A percentile compares a stretch with the other conserved stretches of the same genome.
phyloP scores from a whole-genome alignment of 2,329 filamentous ascomycete species.

The Monosporascus sp. region DNA sequence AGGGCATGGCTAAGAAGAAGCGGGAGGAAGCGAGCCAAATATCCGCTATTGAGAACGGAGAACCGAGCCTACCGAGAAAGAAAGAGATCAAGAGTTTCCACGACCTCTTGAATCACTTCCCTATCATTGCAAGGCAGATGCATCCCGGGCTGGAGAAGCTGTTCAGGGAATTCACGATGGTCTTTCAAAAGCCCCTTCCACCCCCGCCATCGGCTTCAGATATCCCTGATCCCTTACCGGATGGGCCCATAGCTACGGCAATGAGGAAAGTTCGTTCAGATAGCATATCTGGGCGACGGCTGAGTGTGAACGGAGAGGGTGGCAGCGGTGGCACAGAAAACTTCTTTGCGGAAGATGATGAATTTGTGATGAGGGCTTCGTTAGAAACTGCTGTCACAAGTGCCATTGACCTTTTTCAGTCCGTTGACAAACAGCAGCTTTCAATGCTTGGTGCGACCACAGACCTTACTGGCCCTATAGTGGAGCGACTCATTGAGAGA shows the following conservation, averaged over 20 bases:
- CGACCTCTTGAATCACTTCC: slow-evolving; percentile 85
- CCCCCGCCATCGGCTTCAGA: slow-evolving; percentile 60
- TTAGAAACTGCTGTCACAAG: slow-evolving; percentile 88
- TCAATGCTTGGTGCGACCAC: slow-evolving; percentile 89
- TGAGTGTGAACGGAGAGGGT: slow-evolving; percentile 29
- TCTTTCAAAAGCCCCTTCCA: slow-evolving; percentile 79
- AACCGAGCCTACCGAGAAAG: slow-evolving; percentile 57
- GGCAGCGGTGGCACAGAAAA: slow-evolving; percentile 51
- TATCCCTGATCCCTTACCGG: slow-evolving; percentile 53
- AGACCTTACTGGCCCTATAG: slow-evolving; percentile 82
- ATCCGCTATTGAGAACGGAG: slow-evolving; percentile 33
- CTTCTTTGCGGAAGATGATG: slow-evolving; percentile 80
- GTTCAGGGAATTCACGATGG: slow-evolving; percentile 81
- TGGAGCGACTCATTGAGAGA: slow-evolving; percentile 90
- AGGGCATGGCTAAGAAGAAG: slow-evolving; percentile 34
- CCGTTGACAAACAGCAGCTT: slow-evolving; percentile 91
- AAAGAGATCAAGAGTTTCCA: slow-evolving; percentile 90
- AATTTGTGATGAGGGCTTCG: slow-evolving; percentile 81
- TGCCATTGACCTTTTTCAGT: slow-evolving; percentile 92
- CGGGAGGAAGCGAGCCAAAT: slow-evolving; percentile 31
- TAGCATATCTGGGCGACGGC: slow-evolving; percentile 34
- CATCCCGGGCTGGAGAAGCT: slow-evolving; percentile 83
- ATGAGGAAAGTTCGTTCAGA: slow-evolving; percentile 51
- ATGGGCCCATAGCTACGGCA: slow-evolving; percentile 50
- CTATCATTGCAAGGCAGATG: slow-evolving; percentile 95